Evolutionary conservation across 257 asterid species (phyloP), one percentile per base, ranked within the genome.

Genomic region (Buddleja alternifolia): DNA sequence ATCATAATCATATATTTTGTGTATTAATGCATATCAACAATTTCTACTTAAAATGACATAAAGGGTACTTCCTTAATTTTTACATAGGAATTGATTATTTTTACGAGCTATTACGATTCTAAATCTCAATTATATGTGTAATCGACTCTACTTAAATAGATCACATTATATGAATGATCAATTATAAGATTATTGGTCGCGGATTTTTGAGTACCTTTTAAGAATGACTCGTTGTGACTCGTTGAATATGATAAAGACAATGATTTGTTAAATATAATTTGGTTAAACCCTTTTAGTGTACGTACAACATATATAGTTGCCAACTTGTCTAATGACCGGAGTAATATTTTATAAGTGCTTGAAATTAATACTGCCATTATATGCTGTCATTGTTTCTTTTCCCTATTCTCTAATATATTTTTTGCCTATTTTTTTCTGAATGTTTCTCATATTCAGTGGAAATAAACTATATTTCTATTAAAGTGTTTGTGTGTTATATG

Each of bases 1-100:
- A 62, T 44, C 73, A 50, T 63, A 60, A 64, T 61, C 68, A 69
- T 59, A 72, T 78, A 73, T 75, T 70, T 67, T 44, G 52, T 45
- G 70, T 21, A 51, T 71, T 60, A 78, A 78, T 71, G 62, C 80
- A 75, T 66, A 69, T 71, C 74, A 67, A 63, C 74, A 54, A 32
- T 4, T 16, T 50, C 11, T 50, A 71, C 65, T 19, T 24, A 46
- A 47, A 60, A 70, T 52, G 60, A 32, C 53, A 42, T 2, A 51
- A 25, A 17, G 48, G 67, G 56, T 41, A 5, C 34, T 5, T 29
- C 11, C 6, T 57, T 15, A 11, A 34, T 57, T 29, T 24, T 15
- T 8, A 19, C 16, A 14, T 4, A 40, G 17, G n/a, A n/a, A n/a
- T n/a, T n/a, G n/a, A n/a, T n/a, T n/a, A n/a, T n/a, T n/a, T n/a